These are phyloP conservation scores for Scleroderma citrinum DNA, from an alignment of 768 basidiomycete genomes.

Conservation along the genomic window DNA sequence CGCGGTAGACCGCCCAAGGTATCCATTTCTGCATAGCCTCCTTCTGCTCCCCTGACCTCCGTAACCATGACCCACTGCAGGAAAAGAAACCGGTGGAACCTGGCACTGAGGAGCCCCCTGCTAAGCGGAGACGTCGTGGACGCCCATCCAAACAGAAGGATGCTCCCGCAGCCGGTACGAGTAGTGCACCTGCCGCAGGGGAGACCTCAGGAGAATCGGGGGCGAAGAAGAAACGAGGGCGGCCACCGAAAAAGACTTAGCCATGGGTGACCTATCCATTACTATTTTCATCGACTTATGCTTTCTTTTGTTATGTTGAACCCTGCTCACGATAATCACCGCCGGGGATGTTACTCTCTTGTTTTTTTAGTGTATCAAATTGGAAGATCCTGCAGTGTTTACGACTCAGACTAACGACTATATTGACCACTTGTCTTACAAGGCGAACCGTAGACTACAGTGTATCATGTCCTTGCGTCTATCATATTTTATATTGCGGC, in stretches of 20 bases:
- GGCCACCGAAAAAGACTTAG: slow-evolving; percentile 49
- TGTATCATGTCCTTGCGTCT: slow-evolving; percentile 18
- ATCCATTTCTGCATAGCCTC: slow-evolving; percentile 12
- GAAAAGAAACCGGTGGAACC: slow-evolving; percentile 37
- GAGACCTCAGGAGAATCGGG: slow-evolving; percentile 43
- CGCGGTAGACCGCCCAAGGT: slow-evolving; percentile 51
- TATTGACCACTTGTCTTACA: slow-evolving; percentile 29
- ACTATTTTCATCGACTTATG: slow-evolving; percentile 17
- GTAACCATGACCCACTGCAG: slow-evolving; percentile 8
- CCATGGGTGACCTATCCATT: slow-evolving; percentile 4
- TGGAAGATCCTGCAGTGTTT: slow-evolving; percentile 9
- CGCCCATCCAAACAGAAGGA: slow-evolving; percentile 66
- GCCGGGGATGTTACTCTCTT: slow-evolving; percentile 17
- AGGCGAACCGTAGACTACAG: slow-evolving; percentile 31
- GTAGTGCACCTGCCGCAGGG: slow-evolving; percentile 17
- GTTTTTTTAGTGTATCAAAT: slow-evolving; percentile 21
- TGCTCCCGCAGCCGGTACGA: slow-evolving; percentile 30
- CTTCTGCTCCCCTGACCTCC: not conserved
- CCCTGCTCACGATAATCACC: slow-evolving; percentile 5
- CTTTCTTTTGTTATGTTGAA: slow-evolving; percentile 19
- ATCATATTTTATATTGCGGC: slow-evolving; percentile 26
- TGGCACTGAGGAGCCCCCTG: slow-evolving; percentile 46
- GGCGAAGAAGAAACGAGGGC: slow-evolving; percentile 65
- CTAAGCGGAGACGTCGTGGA: slow-evolving; percentile 61
- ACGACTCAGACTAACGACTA: slow-evolving; percentile 31